Base-by-base conservation (phyloP, 768 basidiomycete species). In the Mrakia frigida region DNA sequence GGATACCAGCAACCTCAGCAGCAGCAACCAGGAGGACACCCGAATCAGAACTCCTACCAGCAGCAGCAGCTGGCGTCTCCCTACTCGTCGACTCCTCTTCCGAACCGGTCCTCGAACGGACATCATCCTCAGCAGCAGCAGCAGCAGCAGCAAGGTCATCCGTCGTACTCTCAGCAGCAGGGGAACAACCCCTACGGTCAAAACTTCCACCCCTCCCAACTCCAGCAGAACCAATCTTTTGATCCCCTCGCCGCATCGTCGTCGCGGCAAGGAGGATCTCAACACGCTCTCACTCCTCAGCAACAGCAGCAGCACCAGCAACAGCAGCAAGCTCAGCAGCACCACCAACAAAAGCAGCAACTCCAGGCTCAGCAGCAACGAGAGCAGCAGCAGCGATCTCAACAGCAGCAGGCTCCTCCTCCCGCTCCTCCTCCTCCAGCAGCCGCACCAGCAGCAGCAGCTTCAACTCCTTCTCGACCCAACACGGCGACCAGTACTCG, bases 401-500 rank as follows among this genome's bases (percentile, higher is more conserved):
- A 63, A 31, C 35, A 68, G 31, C 31, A 63, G 43, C 35, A 68
- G 31, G 65, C 37, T 35, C 65, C 37, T 68, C 65, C 33, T 68
- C 13, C 65, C 18, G 25, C 35, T 6, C 39, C 25, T 6, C 28
- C 61, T 31, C n/a, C n/a, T 14, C n/a, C 61, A 14, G 61, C 61
- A 28, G n/a, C n/a, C n/a, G n/a, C 61, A 7, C 25, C 35, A 37
- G 35, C 65, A 39, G 0, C 65, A 3, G 39, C 65, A 18, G 33
- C 14, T n/a, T 16, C 33, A 33, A 65, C 6, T 11, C 63, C 28
- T 31, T 6, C 37, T 21, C 31, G 33, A 35, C 31, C 63, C 18
- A 21, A 16, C 33, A 31, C 63, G 3, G 78, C 10, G 80, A 77
- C 46, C 3, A 25, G 70, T 77, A 35, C 65, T 78, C 9, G 75